These are phyloP conservation scores for Monotropa hypopitys DNA, from an alignment of 179 eudicot genomes.

Conservation along the genomic window DNA sequence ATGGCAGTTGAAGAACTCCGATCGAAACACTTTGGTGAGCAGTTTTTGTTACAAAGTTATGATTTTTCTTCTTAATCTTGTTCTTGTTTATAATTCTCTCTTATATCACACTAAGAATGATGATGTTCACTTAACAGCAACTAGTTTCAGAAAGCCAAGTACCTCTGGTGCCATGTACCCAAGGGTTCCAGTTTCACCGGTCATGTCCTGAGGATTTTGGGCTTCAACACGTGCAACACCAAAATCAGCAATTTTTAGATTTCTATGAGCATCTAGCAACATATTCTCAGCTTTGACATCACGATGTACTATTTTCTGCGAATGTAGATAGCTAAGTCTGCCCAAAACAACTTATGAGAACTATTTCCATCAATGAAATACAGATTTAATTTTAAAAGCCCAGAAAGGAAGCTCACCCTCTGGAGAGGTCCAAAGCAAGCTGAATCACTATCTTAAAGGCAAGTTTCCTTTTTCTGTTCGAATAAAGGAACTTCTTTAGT, in stretches of 20 bases:
- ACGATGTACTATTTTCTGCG: constrained; percentile 83
- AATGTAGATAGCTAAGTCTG: constrained; percentile 76
- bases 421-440: constrained; percentile 75
- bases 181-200: constrained; percentile 93
- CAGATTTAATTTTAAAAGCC: background rate
- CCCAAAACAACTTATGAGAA: constrained; percentile 6
- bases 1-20: background rate
- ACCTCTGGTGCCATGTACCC: constrained; percentile 97
- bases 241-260: constrained; percentile 79
- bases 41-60: background rate
- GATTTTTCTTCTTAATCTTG: background rate
- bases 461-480: constrained; percentile 64
- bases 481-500: constrained; percentile 41
- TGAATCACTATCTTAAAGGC: constrained; percentile 63
- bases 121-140: background rate
- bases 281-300: constrained; percentile 93
- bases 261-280: constrained; percentile 51
- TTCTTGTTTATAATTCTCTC: background rate
- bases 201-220: constrained; percentile 84
- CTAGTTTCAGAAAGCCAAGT: background rate
- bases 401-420: constrained; percentile 45
- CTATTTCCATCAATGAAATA: background rate
- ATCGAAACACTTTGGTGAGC: background rate
- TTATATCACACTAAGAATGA: background rate
- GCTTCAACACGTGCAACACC: constrained; percentile 99